Percentiles rank a stretch among this genome's conserved stretches.
Conservation (phyloP, 805 yeast genomes). For the Nakazawaea ishiwadae region DNA sequence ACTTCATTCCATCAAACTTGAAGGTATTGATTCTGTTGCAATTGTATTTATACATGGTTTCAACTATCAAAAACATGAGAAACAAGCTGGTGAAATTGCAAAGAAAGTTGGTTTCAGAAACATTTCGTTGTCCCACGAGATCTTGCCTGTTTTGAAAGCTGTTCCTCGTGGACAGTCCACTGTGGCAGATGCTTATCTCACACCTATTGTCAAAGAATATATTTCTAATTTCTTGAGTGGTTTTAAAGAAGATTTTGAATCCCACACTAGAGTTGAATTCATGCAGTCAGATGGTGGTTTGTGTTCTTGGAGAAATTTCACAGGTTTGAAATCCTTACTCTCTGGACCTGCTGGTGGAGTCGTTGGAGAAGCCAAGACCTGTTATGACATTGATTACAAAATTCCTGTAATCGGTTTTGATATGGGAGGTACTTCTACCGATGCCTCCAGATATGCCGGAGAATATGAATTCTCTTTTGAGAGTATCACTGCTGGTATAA, state of each 20-base stretch:
- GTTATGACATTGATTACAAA: conserved; percentile 30
- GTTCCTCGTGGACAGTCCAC: conserved; percentile 32
- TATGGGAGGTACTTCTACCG: conserved; percentile 36
- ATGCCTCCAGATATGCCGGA: conserved; percentile 51
- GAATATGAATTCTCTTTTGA: conserved; percentile 21
- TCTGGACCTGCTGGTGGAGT: conserved; percentile 63
- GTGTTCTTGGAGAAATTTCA: conserved; percentile 44
- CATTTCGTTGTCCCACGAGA: conserved; percentile 26
- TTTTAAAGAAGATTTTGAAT: conserved; percentile 21
- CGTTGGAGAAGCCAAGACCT: conserved; percentile 50
- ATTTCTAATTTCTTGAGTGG: conserved; percentile 28
- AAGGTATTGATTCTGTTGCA: conserved; percentile 26
- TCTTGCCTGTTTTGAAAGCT: conserved; percentile 28
- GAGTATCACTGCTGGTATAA: conserved; percentile 22
- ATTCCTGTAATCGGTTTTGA: conserved; percentile 28
- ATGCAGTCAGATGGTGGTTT: conserved; percentile 59
- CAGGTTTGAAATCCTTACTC: conserved; percentile 47
- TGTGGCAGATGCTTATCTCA: conserved; percentile 31
- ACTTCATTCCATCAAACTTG: conserved; percentile 11
- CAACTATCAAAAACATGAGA: conserved; percentile 30
- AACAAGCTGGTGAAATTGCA: conserved; percentile 25
- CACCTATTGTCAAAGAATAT: conserved; percentile 31
- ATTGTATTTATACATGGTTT: conserved; percentile 32
- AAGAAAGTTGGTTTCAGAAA: conserved; percentile 17
- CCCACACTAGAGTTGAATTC: conserved; percentile 35